Evolutionary conservation across 176 grass and related monocot genomes (phyloP).

Genomic region (barley (Hordeum vulgare)): DNA sequence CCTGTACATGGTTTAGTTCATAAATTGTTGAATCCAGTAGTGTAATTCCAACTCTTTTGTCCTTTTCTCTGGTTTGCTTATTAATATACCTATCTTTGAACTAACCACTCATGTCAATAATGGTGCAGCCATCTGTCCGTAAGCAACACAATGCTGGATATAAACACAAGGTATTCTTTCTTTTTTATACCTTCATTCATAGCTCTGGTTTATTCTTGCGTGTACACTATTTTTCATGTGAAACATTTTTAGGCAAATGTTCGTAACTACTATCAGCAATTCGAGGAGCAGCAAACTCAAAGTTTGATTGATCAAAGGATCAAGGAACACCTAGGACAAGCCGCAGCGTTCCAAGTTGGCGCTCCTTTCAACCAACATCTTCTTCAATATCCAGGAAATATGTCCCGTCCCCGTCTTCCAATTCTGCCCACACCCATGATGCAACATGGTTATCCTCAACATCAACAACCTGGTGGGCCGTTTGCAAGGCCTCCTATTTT

Average conservation of each 20-base stretch:
- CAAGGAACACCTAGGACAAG: constrained; percentile 94
- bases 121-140: constrained; percentile 88
- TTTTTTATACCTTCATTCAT: not conserved
- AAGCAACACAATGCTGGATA: constrained; percentile 97
- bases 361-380: constrained; percentile 67
- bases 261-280: constrained; percentile 89
- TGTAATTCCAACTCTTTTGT: not conserved
- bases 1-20: not conserved
- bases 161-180: constrained; percentile 84
- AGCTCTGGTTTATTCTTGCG: not conserved
- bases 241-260: constrained; percentile 79
- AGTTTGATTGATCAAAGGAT: constrained; percentile 99
- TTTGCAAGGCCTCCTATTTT: constrained; percentile 58
- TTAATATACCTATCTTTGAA: constrained; percentile 2
- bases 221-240: not conserved
- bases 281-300: constrained; percentile 98
- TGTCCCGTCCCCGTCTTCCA: constrained; percentile 52
- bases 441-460: constrained; percentile 28
- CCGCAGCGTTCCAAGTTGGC: constrained; percentile 86
- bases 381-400: constrained; percentile 39
- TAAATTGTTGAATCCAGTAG: not conserved
- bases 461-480: constrained; percentile 32
- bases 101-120: constrained; percentile 23
- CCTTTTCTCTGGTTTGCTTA: not conserved
- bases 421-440: constrained; percentile 53